Evolutionary conservation across 306 rosid species (phyloP), one percentile per base, ranked within the genome.

Genomic region (Dalbergia cultrata): DNA sequence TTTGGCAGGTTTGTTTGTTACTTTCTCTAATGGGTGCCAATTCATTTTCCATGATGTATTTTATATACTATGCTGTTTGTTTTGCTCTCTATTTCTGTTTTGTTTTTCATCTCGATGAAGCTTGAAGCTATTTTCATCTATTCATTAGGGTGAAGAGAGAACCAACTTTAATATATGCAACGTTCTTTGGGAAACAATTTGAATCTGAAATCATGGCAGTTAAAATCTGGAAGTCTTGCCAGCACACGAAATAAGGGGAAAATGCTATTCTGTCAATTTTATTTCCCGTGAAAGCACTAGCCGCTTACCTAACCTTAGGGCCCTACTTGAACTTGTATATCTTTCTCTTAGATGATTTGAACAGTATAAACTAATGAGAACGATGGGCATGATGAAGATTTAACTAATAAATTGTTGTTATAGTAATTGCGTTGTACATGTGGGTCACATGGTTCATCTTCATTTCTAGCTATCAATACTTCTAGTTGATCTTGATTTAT

Each of bases 1-100:
- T 95, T 92, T 95, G 99, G 99, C 99, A 95, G 99, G 99, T 95
- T 81, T 52, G 87, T 76, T 74, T 45, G 6, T 35, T 45, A 53
- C 58, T 41, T 57, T 79, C 9, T 67, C 26, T 35, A 39, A 13
- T 75, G 37, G 44, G 69, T 70, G 81, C 82, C 64, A 54, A 72
- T 86, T 78, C 75, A 81, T 74, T 76, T 80, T 63, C 60, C 77
- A 72, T 66, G 9, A 65, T 74, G 17, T 54, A 21, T 63, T 62
- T 61, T 31, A 44, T 31, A 44, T 65, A 49, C 3, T 33, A 5
- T 35, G 41, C 10, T 60, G 68, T 70, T 34, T 70, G 47, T 39
- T 79, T 70, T 76, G 47, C 47, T 43, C 10, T 17, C 21, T 49
- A 3, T 50, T 39, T 50, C 45, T 71, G 19, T 62, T 74, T 70